Base-by-base conservation (phyloP, 352 stramenopile genomes). In the Pythium periplocum region DNA sequence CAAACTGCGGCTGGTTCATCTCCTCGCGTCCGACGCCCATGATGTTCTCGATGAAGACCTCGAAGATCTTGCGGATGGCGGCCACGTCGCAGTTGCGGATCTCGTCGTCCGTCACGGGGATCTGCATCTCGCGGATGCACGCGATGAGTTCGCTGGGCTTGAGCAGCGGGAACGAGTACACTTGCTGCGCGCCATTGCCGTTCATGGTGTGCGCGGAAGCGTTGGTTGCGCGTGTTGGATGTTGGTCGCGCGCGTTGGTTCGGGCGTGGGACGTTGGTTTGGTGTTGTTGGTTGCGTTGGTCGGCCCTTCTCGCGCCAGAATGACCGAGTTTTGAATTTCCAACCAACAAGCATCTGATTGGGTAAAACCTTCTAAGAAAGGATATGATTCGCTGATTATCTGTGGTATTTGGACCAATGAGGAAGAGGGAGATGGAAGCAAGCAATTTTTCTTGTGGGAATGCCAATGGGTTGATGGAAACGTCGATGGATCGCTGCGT, bases 111-210 rank as follows among this genome's bases (percentile, higher is more conserved):
- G 73, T 80, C 45, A 98, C 76, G 34, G 77, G 73, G 47, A 98
- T 86, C 59, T 85, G 74, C 61, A 98, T 83, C 58, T 98, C 94
- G 12, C 74, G 64, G 50, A 98, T 76, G 64, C 87, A 96, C 61
- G 89, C 66, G 44, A 98, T 79, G 63, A 99, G 97, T 41, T 98
- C 90, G 30, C 73, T 71, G 45, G 86, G 86, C 73, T 98, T 98
- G 32, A 99, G 83, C 49, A 98, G 60, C 17, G 96, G 96, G 71
- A 98, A 99, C 53, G 86, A 87, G 59, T 88, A 95, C 59, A 62
- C 50, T 5, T 66, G 55, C 41, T 34, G 45, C 49, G 42, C 30
- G 30, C 30, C 11, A 10, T 51, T 51, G 30, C 38, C 12, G 38
- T 42, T 42, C 38, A 42, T 42, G 38, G 38, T 42, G 38, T 42